Conservation (phyloP, 139 green algal species). For the Chlamydomonas sphaeroides region DNA sequence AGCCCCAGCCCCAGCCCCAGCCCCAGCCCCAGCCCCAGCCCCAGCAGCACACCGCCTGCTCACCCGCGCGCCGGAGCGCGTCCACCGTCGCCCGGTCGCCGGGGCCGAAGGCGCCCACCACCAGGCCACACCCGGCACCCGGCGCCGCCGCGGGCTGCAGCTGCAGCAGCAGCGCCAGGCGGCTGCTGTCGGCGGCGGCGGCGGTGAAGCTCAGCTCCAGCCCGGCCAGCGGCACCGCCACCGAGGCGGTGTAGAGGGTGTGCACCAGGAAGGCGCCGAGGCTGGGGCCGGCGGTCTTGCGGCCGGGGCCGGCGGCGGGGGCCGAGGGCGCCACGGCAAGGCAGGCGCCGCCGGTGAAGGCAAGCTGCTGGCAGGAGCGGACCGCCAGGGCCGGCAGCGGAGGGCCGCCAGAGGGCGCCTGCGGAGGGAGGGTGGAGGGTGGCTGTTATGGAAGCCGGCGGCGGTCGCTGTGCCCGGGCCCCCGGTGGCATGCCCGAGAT, state of each 20-base stretch:
- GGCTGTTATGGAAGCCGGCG: too few relatives aligned
- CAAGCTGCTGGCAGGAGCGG: constrained; percentile 3
- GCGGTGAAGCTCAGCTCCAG: constrained; percentile 24
- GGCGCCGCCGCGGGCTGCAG: neutral
- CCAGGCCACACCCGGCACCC: neutral
- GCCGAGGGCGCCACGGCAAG: neutral
- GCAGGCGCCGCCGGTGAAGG: constrained; percentile 23
- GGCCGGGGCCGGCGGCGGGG: neutral
- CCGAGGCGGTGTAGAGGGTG: constrained; percentile 5
- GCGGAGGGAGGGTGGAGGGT: too few relatives aligned
- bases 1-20: too few relatives aligned
- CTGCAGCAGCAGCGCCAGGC: constrained; percentile 20
- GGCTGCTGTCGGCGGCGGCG: neutral
- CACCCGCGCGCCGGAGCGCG: constrained; percentile 7
- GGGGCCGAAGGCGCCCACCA: neutral
- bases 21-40: too few relatives aligned
- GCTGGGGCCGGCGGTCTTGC: neutral
- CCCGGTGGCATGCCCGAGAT: too few relatives aligned
- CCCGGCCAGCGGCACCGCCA: neutral
- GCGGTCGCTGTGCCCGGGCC: too few relatives aligned
- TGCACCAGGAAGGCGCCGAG: neutral
- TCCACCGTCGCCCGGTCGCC: neutral
- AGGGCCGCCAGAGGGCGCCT: too few relatives aligned
- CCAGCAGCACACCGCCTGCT: too few relatives aligned
- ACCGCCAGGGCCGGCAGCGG: neutral